Percentiles rank a stretch among this genome's conserved stretches.
Conservation (phyloP, 1,284 basidiomycete species). For the Sanguinoderma infundibulare region DNA sequence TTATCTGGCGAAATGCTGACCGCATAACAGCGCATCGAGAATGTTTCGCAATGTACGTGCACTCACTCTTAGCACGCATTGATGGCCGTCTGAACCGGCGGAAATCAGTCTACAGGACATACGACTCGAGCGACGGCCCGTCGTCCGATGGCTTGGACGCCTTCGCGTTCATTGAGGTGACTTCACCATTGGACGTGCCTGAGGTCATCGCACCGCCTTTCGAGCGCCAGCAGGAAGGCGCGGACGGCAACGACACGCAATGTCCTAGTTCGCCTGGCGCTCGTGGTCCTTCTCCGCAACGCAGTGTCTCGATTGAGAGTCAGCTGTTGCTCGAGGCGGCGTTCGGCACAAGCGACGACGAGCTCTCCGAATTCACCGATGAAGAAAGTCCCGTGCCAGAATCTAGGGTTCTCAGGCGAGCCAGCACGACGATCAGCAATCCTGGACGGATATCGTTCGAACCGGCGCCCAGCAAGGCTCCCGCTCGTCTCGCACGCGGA, state of each 20-base stretch:
- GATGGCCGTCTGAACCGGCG: neutral
- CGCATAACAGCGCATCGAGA: conserved; percentile 22
- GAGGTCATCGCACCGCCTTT: neutral
- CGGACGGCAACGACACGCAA: neutral
- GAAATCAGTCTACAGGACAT: conserved; percentile 30
- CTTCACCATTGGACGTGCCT: neutral
- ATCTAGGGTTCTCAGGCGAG: conserved; percentile 9
- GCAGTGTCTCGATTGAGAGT: conserved; percentile 23
- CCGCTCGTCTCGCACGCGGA: conserved; percentile 14
- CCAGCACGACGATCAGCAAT: conserved; percentile 1
- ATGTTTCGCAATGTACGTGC: conserved; percentile 25
- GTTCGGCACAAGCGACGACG: conserved; percentile 37
- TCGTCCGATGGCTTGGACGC: conserved; percentile 7
- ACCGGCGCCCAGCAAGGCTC: neutral
- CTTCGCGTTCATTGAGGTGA: neutral
- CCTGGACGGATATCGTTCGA: conserved; percentile 23
- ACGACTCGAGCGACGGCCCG: conserved; percentile 29
- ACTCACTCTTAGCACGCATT: neutral
- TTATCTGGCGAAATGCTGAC: neutral
- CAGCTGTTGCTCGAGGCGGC: conserved; percentile 29
- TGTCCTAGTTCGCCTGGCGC: neutral
- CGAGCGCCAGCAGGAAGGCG: neutral
- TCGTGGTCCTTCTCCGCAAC: neutral
- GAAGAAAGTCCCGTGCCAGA: conserved; percentile 16
- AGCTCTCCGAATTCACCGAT: conserved; percentile 38